Evolutionary conservation across 2,329 filamentous ascomycete species (phyloP), one percentile per base, ranked within the genome.

Genomic region (Pezicula radicicola): DNA sequence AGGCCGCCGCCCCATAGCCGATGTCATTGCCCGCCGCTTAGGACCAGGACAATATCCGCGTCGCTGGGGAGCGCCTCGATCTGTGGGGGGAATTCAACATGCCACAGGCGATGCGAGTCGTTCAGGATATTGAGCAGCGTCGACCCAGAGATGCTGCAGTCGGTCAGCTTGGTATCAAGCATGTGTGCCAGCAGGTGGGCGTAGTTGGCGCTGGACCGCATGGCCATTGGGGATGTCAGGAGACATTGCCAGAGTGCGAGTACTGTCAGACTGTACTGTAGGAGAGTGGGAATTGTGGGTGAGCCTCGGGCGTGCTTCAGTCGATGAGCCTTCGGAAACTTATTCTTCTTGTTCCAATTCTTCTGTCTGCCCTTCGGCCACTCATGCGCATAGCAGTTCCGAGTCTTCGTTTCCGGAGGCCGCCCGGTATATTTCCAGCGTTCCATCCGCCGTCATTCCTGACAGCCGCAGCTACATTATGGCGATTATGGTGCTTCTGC

Each of bases 11-110:
- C n/a, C 70, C 61, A 53, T 72, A 72, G 4, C 63, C 64, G 42
- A 72, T 62, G 54, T 72, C 70, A 49, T 72, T 72, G 13, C n/a
- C 70, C 70, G 30, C 70, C 70, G 51, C 64, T 67, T 12, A 67
- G 67, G 10, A 72, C 61, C 15, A 69, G 60, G 4, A 73, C 68
- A 21, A 71, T 57, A 48, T 72, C 68, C 9, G 62, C 62, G 53
- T 70, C 65, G 2, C 48, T 46, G 1, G 69, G 69, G 10, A 74
- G 47, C 4, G 53, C 60, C 13, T 61, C 46, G 28, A 73, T 58
- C 60, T 74, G 71, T 19, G 70, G 69, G 30, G 62, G 50, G 52
- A 71, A 70, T 3, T 51, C 48, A 19, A 55, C 48, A n/a, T 58
- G 60, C 28, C 50, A 49, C 33, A 59, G 46, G 28, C 53, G 46